A percentile compares a stretch with the other conserved stretches of the same genome.
These are phyloP conservation scores for Hondaea fermentalgiana DNA, from an alignment of 108 stramenopile species.

Conservation along the genomic window DNA sequence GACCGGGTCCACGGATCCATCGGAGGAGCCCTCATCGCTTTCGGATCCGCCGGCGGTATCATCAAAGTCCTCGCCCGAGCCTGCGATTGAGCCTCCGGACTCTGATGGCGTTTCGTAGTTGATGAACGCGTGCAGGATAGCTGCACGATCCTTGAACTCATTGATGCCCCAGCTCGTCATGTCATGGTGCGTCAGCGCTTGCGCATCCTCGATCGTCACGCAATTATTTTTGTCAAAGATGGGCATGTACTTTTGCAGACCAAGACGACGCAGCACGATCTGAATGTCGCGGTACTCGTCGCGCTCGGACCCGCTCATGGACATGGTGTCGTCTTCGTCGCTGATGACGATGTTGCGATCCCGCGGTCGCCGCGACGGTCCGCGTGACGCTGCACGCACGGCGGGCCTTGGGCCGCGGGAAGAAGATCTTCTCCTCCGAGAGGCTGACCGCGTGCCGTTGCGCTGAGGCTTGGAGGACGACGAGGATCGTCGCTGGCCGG, in stretches of 20 bases:
- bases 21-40: not conserved
- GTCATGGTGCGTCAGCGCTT: not conserved
- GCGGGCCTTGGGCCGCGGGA: not conserved
- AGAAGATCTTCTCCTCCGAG: not conserved
- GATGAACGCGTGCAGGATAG: not conserved
- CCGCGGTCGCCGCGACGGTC: not conserved
- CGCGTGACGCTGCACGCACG: not conserved
- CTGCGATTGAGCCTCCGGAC: not conserved
- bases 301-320: not conserved
- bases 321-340: not conserved
- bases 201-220: not conserved
- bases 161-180: not conserved
- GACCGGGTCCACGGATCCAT: not conserved
- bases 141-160: not conserved
- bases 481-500: no score
- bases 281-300: not conserved
- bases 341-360: not conserved
- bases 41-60: not conserved
- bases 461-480: no score
- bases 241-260: not conserved
- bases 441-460: not conserved
- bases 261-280: not conserved
- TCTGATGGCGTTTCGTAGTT: not conserved
- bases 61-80: not conserved
- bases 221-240: not conserved